These are phyloP conservation scores for Ogataea kodamae DNA, from an alignment of 805 yeast species.

Conservation along the genomic window DNA sequence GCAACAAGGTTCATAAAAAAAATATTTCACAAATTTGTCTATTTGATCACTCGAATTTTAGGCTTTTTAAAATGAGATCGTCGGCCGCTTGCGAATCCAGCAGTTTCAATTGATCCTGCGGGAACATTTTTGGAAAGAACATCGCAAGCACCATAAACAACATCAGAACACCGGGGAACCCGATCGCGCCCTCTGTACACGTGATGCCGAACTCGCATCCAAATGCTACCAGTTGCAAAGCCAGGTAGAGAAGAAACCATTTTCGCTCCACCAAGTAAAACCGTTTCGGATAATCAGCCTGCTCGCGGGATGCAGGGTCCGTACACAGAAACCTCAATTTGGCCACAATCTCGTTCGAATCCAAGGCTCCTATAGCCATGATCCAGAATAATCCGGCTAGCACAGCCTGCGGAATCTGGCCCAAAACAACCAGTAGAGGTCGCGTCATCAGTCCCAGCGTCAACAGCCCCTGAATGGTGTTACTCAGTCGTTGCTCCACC, in stretches of 20 bases:
- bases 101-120: constrained; percentile 51
- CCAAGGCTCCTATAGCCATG: constrained; percentile 83
- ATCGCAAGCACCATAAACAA: constrained; percentile 64
- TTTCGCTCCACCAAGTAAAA: constrained; percentile 34
- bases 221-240: constrained; percentile 62
- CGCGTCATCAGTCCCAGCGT: constrained; percentile 86
- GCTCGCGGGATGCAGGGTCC: constrained; percentile 42
- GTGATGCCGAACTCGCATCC: constrained; percentile 83
- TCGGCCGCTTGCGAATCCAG: constrained; percentile 52
- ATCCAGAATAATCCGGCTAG: constrained; percentile 88
- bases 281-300: constrained; percentile 18
- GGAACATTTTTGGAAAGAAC: constrained; percentile 60
- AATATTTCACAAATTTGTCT: background rate
- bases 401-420: constrained; percentile 88
- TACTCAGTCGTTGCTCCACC: constrained; percentile 87
- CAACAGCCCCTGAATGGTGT: constrained; percentile 78
- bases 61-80: constrained; percentile 30
- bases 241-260: constrained; percentile 54
- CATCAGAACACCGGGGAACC: constrained; percentile 83
- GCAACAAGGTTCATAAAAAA: background rate
- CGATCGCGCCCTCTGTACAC: constrained; percentile 85
- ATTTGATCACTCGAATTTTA: constrained; percentile 15
- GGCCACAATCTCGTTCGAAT: constrained; percentile 60
- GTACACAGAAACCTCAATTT: constrained; percentile 60
- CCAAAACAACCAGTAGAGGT: constrained; percentile 77